Evolutionary conservation across 2,329 filamentous ascomycete genomes (phyloP).

Genomic region (Diaporthe capsici): DNA sequence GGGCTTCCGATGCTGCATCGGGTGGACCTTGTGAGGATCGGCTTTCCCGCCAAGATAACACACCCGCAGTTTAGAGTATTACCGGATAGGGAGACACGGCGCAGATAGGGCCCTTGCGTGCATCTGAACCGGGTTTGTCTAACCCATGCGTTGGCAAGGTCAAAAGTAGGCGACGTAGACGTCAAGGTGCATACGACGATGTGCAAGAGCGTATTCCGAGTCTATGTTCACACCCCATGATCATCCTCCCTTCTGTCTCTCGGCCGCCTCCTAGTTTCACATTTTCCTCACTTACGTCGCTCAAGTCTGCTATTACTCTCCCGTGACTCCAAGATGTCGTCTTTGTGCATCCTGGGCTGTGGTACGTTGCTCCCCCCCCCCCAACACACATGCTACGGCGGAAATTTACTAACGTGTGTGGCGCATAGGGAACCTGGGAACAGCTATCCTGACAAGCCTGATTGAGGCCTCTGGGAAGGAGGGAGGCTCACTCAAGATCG

Average conservation of each 20-base stretch:
- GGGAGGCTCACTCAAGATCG: constrained; percentile 45
- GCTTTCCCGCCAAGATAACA: constrained; percentile 17
- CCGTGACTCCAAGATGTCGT: constrained; percentile 2
- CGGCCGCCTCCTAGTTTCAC: background rate
- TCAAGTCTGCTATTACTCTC: background rate
- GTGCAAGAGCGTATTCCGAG: background rate
- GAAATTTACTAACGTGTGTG: background rate
- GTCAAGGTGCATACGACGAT: background rate
- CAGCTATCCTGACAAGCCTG: constrained; percentile 27
- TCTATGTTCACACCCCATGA: background rate
- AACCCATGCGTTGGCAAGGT: too few species aligned
- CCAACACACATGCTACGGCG: background rate
- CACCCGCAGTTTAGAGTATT: background rate
- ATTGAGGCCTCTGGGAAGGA: background rate
- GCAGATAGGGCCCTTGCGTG: background rate
- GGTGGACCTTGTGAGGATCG: background rate
- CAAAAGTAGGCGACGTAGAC: background rate
- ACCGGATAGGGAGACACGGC: background rate
- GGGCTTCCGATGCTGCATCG: constrained; percentile 14
- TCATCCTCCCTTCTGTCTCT: background rate
- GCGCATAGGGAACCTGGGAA: constrained; percentile 51
- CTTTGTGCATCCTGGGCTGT: constrained; percentile 43
- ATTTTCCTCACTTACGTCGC: background rate
- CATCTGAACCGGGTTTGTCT: background rate
- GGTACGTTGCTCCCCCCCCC: constrained; percentile 29